Evolutionary conservation across 495 filamentous ascomycete species (phyloP).

Genomic region (Elaphomyces granulatus): DNA sequence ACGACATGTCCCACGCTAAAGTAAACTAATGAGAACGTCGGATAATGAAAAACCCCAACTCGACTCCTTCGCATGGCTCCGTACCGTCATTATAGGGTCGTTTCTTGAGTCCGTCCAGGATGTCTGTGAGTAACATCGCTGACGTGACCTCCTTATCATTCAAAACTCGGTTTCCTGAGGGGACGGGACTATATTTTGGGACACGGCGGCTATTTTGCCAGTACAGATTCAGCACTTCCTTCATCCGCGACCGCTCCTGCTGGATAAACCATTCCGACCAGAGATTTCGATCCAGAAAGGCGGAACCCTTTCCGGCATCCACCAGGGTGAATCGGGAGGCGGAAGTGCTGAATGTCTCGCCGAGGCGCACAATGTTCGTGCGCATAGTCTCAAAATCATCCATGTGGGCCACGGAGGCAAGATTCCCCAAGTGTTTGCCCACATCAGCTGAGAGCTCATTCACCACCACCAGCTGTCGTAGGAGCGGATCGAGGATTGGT

Average conservation of each 20-base stretch:
- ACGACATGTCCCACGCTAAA: too few relatives aligned
- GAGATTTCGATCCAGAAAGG: conserved; percentile 38
- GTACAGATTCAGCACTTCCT: conserved; percentile 43
- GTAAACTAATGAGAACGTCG: conserved; percentile 28
- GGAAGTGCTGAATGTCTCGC: conserved; percentile 26
- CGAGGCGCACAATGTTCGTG: conserved; percentile 35
- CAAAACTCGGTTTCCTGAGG: conserved; percentile 19
- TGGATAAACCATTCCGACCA: conserved; percentile 63
- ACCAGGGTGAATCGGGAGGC: conserved; percentile 34
- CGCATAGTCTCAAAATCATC: conserved; percentile 42
- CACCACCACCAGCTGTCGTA: conserved; percentile 50
- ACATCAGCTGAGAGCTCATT: conserved; percentile 49
- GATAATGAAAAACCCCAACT: conserved; percentile 51
- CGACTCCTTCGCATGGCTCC: conserved; percentile 36
- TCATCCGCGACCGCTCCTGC: conserved; percentile 53
- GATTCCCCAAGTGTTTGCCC: conserved; percentile 39
- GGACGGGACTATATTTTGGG: conserved; percentile 11
- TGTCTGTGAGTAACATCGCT: conserved; percentile 43
- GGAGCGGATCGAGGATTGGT: conserved; percentile 51
- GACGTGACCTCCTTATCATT: conserved; percentile 33
- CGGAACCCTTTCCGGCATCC: conserved; percentile 38
- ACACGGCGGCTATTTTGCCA: conserved; percentile 36
- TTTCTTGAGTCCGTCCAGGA: conserved; percentile 46
- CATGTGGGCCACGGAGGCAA: conserved; percentile 44
- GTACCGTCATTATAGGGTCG: conserved; percentile 31